These are phyloP conservation scores for Sporobolomyces phaffii DNA, from an alignment of 768 basidiomycete genomes.

Conservation along the genomic window DNA sequence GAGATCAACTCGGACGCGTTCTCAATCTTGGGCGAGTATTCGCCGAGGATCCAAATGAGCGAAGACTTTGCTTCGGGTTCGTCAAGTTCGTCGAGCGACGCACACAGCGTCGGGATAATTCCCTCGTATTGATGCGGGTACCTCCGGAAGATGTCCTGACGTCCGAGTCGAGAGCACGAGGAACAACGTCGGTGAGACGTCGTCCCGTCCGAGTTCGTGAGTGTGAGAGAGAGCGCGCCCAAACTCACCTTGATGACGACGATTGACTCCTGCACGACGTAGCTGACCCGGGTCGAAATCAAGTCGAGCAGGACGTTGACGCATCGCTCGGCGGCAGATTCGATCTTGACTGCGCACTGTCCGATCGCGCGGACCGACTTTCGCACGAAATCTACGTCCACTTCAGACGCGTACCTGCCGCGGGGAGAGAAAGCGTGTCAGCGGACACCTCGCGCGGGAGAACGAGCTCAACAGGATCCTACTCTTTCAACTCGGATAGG, in stretches of 20 bases:
- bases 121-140: conserved; percentile 96
- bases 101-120: conserved; percentile 87
- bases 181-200: too few species aligned
- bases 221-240: not conserved
- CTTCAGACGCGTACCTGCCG: conserved; percentile 83
- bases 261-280: conserved; percentile 95
- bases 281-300: conserved; percentile 86
- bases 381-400: conserved; percentile 96
- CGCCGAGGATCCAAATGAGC: conserved; percentile 98
- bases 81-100: conserved; percentile 90
- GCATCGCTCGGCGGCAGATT: conserved; percentile 83
- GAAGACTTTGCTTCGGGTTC: conserved; percentile 98
- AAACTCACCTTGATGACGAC: conserved; percentile 90
- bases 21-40: conserved; percentile 94
- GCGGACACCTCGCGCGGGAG: too few species aligned
- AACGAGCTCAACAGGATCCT: too few species aligned
- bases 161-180: too few species aligned
- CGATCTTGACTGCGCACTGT: conserved; percentile 91
- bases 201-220: not conserved
- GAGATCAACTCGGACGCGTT: conserved; percentile 89
- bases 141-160: conserved; percentile 92
- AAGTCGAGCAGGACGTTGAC: conserved; percentile 89
- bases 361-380: conserved; percentile 93
- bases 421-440: too few species aligned
- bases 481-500: conserved; percentile 94